These are phyloP conservation scores for Penicillium mononematosum DNA, from an alignment of 495 filamentous ascomycete species.

Conservation along the genomic window DNA sequence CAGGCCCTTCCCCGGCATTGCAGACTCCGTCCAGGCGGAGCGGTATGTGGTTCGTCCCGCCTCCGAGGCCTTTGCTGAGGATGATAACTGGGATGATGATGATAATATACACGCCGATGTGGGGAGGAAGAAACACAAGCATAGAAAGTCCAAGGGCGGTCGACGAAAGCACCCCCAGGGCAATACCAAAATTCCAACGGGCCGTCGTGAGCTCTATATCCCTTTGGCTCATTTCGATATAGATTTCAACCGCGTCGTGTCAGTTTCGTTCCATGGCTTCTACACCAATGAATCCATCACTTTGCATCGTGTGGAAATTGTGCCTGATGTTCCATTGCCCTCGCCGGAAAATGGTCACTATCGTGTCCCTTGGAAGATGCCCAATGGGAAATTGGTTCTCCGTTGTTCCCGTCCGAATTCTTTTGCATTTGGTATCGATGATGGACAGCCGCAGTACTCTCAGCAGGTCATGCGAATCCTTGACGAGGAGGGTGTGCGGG, in stretches of 20 bases:
- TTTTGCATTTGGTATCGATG: slow-evolving; percentile 81
- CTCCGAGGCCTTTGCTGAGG: neutral
- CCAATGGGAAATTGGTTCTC: slow-evolving; percentile 61
- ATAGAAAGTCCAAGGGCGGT: neutral
- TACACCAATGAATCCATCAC: slow-evolving; percentile 53
- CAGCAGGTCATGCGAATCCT: slow-evolving; percentile 65
- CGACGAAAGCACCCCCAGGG: neutral
- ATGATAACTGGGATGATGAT: slow-evolving; percentile 6
- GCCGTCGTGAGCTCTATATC: slow-evolving; percentile 61
- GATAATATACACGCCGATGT: neutral
- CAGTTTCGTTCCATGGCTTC: slow-evolving; percentile 69
- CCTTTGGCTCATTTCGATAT: slow-evolving; percentile 73
- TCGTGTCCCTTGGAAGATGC: slow-evolving; percentile 58
- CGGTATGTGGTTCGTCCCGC: slow-evolving; percentile 49
- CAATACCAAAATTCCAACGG: neutral
- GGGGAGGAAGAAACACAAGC: slow-evolving; percentile 20
- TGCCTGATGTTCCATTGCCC: slow-evolving; percentile 48
- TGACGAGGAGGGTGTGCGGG: slow-evolving; percentile 59
- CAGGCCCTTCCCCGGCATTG: slow-evolving; percentile 69
- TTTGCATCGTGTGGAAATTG: slow-evolving; percentile 64
- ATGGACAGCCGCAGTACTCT: slow-evolving; percentile 63
- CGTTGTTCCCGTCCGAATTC: slow-evolving; percentile 68
- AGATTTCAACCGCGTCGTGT: slow-evolving; percentile 57
- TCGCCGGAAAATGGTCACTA: slow-evolving; percentile 30
- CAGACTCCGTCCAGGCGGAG: slow-evolving; percentile 69